Base-by-base conservation (phyloP, 192 early-diverging fungal species). In the Kickxella alabastrina region DNA sequence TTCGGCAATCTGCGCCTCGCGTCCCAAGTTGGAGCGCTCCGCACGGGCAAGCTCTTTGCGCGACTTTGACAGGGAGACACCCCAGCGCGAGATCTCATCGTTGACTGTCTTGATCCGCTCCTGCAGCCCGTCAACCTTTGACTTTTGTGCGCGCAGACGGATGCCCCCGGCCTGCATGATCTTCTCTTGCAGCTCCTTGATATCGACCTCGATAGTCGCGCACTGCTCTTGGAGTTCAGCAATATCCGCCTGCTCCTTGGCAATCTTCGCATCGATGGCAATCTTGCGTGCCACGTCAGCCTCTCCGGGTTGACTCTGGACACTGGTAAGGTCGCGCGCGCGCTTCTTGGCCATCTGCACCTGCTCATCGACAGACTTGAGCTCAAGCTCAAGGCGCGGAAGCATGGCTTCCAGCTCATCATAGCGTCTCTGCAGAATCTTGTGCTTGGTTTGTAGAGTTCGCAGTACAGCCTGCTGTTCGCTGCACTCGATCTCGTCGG, bases 101-200 rank as follows among this genome's bases (percentile, higher is more conserved):
- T 84, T 80, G 4, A 82, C 53, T 0, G 66, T 65, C 39, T 82
- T 84, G 45, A 97, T 88, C 44, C 88, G 84, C 36, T 92, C 86
- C 21, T 75, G 67, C 35, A 97, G 59, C 13, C 84, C 82, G 44
- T 94, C 90, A 9, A 92, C 89, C 21, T 83, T 87, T 35, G 85
- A 80, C 43, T 90, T 91, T 68, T 99, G 95, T 4, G 82, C 65
- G 38, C 95, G 81, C 25, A 99, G 68, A 61, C 85, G 80, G 42
- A 90, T 85, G 34, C 92, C 95, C 50, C 96, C 96, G 27, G 83
- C 87, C 57, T 94, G 83, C 65, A 97, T 73, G 49, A 99, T 95
- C 52, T 92, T 82, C 31, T 92, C 85, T 45, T 97, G 92, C 17
- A 98, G 74, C 26, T 73, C 65, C 34, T 81, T 79, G 52, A 99